Percentiles rank a stretch among this genome's conserved stretches.
Conservation (phyloP, 371 early-diverging fungal genomes). For the Blakeslea trispora region DNA sequence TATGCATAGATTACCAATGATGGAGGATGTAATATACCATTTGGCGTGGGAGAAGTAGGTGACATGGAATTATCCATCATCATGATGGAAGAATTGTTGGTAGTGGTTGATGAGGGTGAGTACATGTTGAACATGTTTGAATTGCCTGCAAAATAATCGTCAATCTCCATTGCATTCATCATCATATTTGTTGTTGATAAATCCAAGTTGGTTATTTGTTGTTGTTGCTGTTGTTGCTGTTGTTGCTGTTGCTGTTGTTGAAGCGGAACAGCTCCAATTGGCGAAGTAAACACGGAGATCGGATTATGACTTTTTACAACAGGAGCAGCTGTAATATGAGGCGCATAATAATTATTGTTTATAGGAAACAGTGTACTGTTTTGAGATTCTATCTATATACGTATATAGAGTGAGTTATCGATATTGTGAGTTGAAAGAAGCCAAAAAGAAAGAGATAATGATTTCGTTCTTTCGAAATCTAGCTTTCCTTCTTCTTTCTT, state of each 20-base stretch:
- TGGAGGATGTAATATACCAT: constrained; percentile 12
- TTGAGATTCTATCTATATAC: neutral
- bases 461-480: too few relatives aligned
- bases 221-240: constrained; percentile 16
- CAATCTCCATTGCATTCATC: constrained; percentile 24
- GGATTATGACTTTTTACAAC: constrained; percentile 28
- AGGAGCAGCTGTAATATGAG: constrained; percentile 25
- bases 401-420: constrained; percentile 1
- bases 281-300: neutral
- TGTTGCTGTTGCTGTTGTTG: constrained; percentile 10
- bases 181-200: constrained; percentile 16
- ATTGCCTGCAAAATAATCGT: constrained; percentile 20
- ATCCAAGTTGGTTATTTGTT: constrained; percentile 10
- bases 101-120: constrained; percentile 23
- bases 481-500: too few relatives aligned
- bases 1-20: neutral
- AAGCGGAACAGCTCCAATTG: neutral
- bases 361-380: neutral
- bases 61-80: constrained; percentile 19
- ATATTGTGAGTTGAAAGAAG: too few relatives aligned
- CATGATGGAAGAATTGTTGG: constrained; percentile 20
- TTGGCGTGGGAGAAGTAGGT: constrained; percentile 16
- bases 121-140: constrained; percentile 11
- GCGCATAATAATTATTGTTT: constrained; percentile 8
- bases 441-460: neutral